A percentile compares a stretch with the other conserved stretches of the same genome.
These are phyloP conservation scores for Candida taoyuanica DNA, from an alignment of 805 yeast species.

Conservation along the genomic window DNA sequence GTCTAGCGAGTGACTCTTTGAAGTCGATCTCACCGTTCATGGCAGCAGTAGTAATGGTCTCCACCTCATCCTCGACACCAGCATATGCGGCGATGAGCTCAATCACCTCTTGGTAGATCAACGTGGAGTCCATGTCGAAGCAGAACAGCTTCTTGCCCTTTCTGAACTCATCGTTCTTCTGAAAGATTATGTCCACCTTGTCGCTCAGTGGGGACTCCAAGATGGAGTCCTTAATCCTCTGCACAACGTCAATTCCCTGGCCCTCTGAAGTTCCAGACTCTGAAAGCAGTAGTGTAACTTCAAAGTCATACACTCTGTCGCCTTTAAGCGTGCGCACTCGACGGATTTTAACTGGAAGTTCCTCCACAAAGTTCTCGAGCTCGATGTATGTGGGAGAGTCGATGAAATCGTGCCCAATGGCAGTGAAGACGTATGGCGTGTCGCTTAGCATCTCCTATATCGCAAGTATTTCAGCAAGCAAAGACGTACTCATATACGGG, in stretches of 20 bases:
- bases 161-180: constrained; percentile 31
- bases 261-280: constrained; percentile 17
- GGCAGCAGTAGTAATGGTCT: constrained; percentile 85
- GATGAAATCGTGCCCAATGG: constrained; percentile 23
- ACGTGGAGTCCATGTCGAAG: constrained; percentile 97
- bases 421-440: constrained; percentile 23
- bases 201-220: constrained; percentile 18
- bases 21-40: constrained; percentile 98
- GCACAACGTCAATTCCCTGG: constrained; percentile 13
- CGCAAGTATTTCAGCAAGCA: no score
- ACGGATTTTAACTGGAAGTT: constrained; percentile 30
- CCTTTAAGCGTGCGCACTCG: constrained; percentile 28
- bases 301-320: constrained; percentile 37
- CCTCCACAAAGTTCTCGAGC: constrained; percentile 25
- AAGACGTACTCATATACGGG: no score
- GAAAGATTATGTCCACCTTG: constrained; percentile 41
- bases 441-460: not conserved
- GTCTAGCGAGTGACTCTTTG: constrained; percentile 65
- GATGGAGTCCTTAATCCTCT: constrained; percentile 11
- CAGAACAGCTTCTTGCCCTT: constrained; percentile 55
- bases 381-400: constrained; percentile 19
- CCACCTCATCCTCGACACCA: constrained; percentile 81
- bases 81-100: constrained; percentile 94
- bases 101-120: constrained; percentile 94
- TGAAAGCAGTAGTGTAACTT: constrained; percentile 16